Conservation (phyloP, 805 yeast species). For the Metschnikowia matae region DNA sequence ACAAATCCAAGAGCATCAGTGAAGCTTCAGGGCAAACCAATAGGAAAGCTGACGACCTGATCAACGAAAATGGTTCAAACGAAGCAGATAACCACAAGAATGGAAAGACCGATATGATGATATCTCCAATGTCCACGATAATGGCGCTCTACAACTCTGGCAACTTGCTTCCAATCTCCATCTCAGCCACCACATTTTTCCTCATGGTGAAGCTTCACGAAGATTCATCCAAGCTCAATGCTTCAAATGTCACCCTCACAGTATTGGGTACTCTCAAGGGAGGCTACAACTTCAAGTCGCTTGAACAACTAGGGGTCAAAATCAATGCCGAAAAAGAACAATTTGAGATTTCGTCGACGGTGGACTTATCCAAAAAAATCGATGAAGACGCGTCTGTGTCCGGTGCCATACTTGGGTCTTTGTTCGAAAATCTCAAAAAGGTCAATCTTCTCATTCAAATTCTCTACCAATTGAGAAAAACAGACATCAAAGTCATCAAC, state of each 20-base stretch:
- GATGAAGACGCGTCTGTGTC: constrained; percentile 16
- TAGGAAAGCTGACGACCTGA: not conserved
- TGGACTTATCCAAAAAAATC: constrained; percentile 24
- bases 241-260: constrained; percentile 15
- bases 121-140: constrained; percentile 8
- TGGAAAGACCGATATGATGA: not conserved
- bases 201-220: constrained; percentile 25
- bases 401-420: constrained; percentile 18
- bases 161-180: constrained; percentile 28
- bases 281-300: constrained; percentile 14
- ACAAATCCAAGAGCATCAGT: not conserved
- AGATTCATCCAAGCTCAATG: not conserved
- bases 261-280: constrained; percentile 21
- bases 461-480: constrained; percentile 30
- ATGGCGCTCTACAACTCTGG: constrained; percentile 21
- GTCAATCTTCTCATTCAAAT: constrained; percentile 30
- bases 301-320: constrained; percentile 20
- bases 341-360: constrained; percentile 29
- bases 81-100: not conserved
- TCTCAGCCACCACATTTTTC: constrained; percentile 32
- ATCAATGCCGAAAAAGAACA: constrained; percentile 20
- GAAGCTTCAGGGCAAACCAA: not conserved
- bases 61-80: not conserved
- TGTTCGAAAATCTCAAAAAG: constrained; percentile 30
- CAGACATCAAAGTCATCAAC: constrained; percentile 24